A percentile compares a stretch with the other conserved stretches of the same genome.
phyloP scores from a whole-genome alignment of 1,139 yeast species.

The Debaryomycetaceae sp. region DNA sequence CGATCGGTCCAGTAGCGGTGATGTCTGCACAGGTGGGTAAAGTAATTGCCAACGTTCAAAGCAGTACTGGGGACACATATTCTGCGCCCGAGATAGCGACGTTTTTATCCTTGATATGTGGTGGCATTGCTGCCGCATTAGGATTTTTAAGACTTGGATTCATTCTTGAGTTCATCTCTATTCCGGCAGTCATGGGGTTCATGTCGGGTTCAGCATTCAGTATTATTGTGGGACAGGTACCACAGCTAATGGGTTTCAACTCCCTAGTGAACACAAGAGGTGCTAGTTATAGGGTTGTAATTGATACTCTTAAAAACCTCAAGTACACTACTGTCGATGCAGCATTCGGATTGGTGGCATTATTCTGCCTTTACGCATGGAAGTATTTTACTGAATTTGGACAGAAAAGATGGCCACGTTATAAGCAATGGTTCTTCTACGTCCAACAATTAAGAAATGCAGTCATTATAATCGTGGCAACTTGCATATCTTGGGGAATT shows the following conservation, averaged over 20 bases:
- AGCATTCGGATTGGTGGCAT: slow-evolving; percentile 79
- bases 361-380: slow-evolving; percentile 67
- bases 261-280: slow-evolving; percentile 66
- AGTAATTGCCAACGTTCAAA: slow-evolving; percentile 63
- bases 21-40: slow-evolving; percentile 87
- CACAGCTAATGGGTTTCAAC: slow-evolving; percentile 76
- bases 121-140: slow-evolving; percentile 76
- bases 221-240: slow-evolving; percentile 82
- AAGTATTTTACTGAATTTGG: slow-evolving; percentile 53
- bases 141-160: slow-evolving; percentile 86
- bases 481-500: slow-evolving; percentile 66
- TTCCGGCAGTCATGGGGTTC: slow-evolving; percentile 92
- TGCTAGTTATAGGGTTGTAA: slow-evolving; percentile 65
- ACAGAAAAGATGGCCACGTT: slow-evolving; percentile 63
- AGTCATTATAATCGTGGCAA: slow-evolving; percentile 72
- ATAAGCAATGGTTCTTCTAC: slow-evolving; percentile 61
- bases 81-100: slow-evolving; percentile 74
- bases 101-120: slow-evolving; percentile 74
- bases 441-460: slow-evolving; percentile 77
- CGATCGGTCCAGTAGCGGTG: slow-evolving; percentile 96
- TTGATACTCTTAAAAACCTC: slow-evolving; percentile 69
- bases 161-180: slow-evolving; percentile 81
- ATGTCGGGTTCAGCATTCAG: slow-evolving; percentile 92
- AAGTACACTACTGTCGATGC: slow-evolving; percentile 71
- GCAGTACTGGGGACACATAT: slow-evolving; percentile 33